phyloP scores from a whole-genome alignment of 2,329 filamentous ascomycete species.

The Ascocoryne sarcoides region DNA sequence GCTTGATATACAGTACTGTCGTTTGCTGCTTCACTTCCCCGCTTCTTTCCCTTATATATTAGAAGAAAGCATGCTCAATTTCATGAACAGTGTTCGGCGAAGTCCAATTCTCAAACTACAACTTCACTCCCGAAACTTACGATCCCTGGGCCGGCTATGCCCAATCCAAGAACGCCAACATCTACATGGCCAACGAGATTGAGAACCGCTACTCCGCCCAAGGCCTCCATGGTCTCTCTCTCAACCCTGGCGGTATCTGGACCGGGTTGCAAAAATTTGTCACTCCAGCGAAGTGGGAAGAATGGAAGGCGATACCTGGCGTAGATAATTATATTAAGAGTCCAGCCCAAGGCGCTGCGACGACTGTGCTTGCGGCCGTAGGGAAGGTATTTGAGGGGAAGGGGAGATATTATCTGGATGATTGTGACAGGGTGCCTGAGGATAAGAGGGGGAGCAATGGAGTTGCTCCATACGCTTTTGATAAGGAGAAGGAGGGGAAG shows the following conservation, averaged over 20 bases:
- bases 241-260: conserved; percentile 36
- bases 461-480: conserved; percentile 27
- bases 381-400: conserved; percentile 29
- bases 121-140: conserved; percentile 29
- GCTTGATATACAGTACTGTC: no score
- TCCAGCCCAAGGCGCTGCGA: conserved; percentile 31
- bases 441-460: conserved; percentile 9
- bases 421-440: conserved; percentile 25
- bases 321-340: conserved; percentile 23
- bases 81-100: conserved; percentile 27
- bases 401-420: conserved; percentile 38
- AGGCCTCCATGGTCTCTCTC: conserved; percentile 32
- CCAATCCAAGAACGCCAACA: conserved; percentile 37
- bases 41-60: no score
- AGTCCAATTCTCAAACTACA: conserved; percentile 32
- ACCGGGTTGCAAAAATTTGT: conserved; percentile 28
- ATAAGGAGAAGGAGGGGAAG: conserved; percentile 31
- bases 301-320: conserved; percentile 3
- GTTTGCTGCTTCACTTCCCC: no score
- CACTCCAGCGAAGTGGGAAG: conserved; percentile 1
- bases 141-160: conserved; percentile 33
- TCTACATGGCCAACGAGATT: conserved; percentile 39
- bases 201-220: conserved; percentile 35
- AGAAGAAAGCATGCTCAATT: no score
- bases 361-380: conserved; percentile 33